Conservation (phyloP, 2,329 filamentous ascomycete genomes). For the Aureobasidium sp. region DNA sequence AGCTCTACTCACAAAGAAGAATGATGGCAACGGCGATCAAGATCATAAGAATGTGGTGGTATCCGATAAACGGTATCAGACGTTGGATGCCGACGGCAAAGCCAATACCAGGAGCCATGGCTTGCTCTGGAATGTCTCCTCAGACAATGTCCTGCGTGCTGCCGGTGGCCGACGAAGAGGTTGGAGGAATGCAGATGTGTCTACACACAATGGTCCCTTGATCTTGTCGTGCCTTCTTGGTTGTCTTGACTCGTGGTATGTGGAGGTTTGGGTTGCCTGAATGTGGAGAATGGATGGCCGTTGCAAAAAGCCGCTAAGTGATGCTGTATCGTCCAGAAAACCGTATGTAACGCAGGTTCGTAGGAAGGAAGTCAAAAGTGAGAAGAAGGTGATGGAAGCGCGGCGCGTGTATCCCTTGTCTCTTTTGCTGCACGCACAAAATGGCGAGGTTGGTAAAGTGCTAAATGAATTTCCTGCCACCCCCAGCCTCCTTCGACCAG, state of each 20-base stretch:
- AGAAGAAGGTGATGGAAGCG: not conserved
- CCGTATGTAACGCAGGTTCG: slow-evolving; percentile 6
- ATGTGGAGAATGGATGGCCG: not conserved
- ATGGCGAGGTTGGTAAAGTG: slow-evolving; percentile 5
- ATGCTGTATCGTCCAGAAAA: not conserved
- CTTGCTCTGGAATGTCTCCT: slow-evolving; percentile 6
- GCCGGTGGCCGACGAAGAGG: slow-evolving; percentile 3
- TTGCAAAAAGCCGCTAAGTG: not conserved
- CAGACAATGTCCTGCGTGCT: not conserved
- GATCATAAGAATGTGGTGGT: slow-evolving; percentile 93
- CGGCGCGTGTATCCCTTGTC: slow-evolving; percentile 2
- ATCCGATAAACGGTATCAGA: slow-evolving; percentile 56
- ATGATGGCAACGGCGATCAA: slow-evolving; percentile 91
- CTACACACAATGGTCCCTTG: not conserved
- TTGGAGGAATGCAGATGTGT: not conserved
- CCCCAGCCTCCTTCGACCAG: not conserved
- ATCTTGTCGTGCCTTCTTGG: not conserved
- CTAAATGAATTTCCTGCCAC: slow-evolving; percentile 13
- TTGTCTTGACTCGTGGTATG: slow-evolving; percentile 9
- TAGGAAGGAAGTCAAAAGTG: slow-evolving; percentile 1
- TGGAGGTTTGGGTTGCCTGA: not conserved
- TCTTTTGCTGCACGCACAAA: slow-evolving; percentile 6
- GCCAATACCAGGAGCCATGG: slow-evolving; percentile 40
- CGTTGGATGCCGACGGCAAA: slow-evolving; percentile 48
- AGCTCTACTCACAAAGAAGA: slow-evolving; percentile 69